phyloP scores from a whole-genome alignment of 345 rosid species.

The Dipteronia sinensis region DNA sequence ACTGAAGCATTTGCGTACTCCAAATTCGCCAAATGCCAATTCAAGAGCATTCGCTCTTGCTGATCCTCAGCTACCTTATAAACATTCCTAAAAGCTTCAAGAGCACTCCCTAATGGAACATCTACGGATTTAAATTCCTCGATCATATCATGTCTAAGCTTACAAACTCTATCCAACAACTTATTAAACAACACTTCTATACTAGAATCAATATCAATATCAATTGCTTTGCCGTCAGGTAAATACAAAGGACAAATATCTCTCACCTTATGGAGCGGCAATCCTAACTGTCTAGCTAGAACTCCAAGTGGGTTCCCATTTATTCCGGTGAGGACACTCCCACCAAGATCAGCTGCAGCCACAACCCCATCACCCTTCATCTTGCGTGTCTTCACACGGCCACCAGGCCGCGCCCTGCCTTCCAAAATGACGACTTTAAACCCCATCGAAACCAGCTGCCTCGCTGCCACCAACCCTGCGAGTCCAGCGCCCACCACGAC shows the following conservation, averaged over 20 bases:
- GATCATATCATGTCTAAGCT: slow-evolving; percentile 93
- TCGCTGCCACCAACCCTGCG: slow-evolving; percentile 85
- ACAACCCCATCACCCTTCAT: slow-evolving; percentile 78
- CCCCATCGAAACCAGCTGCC: slow-evolving; percentile 80
- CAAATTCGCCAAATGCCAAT: slow-evolving; percentile 95
- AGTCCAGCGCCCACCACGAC: slow-evolving; percentile 88
- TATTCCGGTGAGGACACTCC: slow-evolving; percentile 93
- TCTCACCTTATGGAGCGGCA: slow-evolving; percentile 96
- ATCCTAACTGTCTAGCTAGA: slow-evolving; percentile 78
- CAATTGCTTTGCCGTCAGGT: slow-evolving; percentile 75
- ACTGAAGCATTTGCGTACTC: slow-evolving; percentile 94
- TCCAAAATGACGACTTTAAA: slow-evolving; percentile 89
- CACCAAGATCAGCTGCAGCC: slow-evolving; percentile 89
- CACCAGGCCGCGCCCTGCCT: slow-evolving; percentile 84
- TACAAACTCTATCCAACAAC: slow-evolving; percentile 88
- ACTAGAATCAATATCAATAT: slow-evolving; percentile 74
- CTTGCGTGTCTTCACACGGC: slow-evolving; percentile 79
- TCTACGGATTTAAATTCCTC: slow-evolving; percentile 91
- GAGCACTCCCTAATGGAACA: slow-evolving; percentile 81
- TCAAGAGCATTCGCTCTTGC: slow-evolving; percentile 80
- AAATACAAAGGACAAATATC: slow-evolving; percentile 92
- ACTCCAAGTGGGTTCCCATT: slow-evolving; percentile 96
- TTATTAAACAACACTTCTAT: slow-evolving; percentile 84
- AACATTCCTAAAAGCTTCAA: slow-evolving; percentile 78
- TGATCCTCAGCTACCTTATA: slow-evolving; percentile 77